Percentiles rank a stretch among this genome's conserved stretches.
Conservation (phyloP, 176 grass and related monocot species). For the Cenchrus purpureus region DNA sequence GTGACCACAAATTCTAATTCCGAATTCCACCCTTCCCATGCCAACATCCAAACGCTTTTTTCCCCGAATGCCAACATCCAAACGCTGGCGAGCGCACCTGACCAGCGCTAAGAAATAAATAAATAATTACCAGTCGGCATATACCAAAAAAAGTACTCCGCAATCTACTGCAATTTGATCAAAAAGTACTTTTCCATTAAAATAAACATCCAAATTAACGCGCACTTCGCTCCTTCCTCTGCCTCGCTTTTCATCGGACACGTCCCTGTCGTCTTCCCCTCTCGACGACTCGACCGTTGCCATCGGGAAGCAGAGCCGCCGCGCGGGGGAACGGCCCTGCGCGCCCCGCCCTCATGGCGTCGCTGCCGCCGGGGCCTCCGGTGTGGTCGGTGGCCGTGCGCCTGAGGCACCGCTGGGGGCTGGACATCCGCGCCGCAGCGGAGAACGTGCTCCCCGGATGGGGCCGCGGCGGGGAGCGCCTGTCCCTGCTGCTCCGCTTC, state of each 20-base stretch:
- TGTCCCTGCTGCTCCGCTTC: conserved; percentile 70
- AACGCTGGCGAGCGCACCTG: too few species aligned
- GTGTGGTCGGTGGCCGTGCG: conserved; percentile 65
- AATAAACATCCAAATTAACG: too few species aligned
- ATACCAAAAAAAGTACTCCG: too few species aligned
- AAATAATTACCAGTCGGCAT: too few species aligned
- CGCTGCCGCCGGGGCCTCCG: neutral
- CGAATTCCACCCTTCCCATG: too few species aligned
- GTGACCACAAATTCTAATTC: too few species aligned
- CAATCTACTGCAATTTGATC: too few species aligned
- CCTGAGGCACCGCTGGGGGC: conserved; percentile 54
- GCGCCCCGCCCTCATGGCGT: neutral
- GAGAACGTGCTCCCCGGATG: conserved; percentile 67
- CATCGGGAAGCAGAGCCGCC: neutral
- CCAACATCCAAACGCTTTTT: too few species aligned
- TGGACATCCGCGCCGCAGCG: conserved; percentile 58
- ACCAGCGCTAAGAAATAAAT: too few species aligned
- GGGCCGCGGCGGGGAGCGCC: conserved; percentile 62
- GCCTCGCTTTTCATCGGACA: neutral
- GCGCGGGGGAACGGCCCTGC: neutral
- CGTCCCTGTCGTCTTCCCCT: neutral
- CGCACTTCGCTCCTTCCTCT: too few species aligned
- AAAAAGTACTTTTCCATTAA: too few species aligned
- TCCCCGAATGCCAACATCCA: too few species aligned
- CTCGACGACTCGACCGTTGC: conserved; percentile 15